Percentiles rank a stretch among this genome's conserved stretches.
These are phyloP conservation scores for Chaetomium sp. DNA, from an alignment of 2,329 filamentous ascomycete genomes.

Conservation along the genomic window DNA sequence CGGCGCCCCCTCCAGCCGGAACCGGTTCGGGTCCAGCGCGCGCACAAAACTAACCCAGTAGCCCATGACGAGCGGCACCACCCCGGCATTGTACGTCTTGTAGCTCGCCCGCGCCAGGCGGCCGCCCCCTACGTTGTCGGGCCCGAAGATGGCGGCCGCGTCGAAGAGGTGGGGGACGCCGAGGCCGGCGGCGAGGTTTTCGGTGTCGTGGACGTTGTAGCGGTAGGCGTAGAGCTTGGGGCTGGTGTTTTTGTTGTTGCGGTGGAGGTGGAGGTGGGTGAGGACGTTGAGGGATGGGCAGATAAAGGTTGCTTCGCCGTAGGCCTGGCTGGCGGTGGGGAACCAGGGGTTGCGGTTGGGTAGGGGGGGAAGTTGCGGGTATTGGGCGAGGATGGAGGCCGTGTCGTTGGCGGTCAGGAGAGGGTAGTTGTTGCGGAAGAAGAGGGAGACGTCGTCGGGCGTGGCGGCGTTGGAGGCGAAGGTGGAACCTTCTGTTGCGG, in stretches of 20 bases:
- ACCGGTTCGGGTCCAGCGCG: conserved; percentile 48
- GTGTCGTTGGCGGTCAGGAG: conserved; percentile 43
- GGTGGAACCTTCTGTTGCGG: conserved; percentile 47
- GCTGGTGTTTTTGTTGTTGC: conserved; percentile 18
- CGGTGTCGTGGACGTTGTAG: conserved; percentile 51
- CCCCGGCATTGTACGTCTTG: conserved; percentile 47
- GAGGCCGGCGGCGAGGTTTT: conserved; percentile 42
- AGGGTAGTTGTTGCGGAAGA: conserved; percentile 53
- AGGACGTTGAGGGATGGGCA: conserved; percentile 49
- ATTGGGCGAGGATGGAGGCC: conserved; percentile 42
- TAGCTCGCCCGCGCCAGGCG: conserved; percentile 44
- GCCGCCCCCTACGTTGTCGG: conserved; percentile 38
- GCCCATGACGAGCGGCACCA: conserved; percentile 51
- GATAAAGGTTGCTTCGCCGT: conserved; percentile 51
- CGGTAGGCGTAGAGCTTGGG: conserved; percentile 49
- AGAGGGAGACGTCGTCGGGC: conserved; percentile 41
- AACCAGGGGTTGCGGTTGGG: conserved; percentile 49
- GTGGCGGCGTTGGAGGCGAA: conserved; percentile 47
- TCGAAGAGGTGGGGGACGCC: conserved; percentile 55
- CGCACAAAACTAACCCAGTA: conserved; percentile 56
- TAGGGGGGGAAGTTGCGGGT: conserved; percentile 41
- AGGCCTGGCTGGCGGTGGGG: conserved; percentile 46
- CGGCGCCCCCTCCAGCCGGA: conserved; percentile 42
- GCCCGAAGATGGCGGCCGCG: conserved; percentile 52
- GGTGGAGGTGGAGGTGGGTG: conserved; percentile 22